Percentiles rank a stretch among this genome's conserved stretches.
These are phyloP conservation scores for Skeletonema tropicum DNA, from an alignment of 108 stramenopile genomes.

Conservation along the genomic window DNA sequence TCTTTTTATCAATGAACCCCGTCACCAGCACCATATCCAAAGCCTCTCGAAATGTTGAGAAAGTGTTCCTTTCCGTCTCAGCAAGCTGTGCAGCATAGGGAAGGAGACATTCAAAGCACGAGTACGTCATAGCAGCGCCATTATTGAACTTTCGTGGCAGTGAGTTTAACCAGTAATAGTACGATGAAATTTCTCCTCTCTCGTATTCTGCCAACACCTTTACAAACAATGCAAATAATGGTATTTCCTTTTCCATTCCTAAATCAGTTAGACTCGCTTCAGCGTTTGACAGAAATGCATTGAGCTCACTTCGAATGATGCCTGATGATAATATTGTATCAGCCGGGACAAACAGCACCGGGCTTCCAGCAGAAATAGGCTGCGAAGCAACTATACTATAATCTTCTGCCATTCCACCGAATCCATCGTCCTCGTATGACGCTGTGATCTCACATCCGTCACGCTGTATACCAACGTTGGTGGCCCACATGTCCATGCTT, in stretches of 20 bases:
- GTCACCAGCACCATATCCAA: slow-evolving; percentile 1
- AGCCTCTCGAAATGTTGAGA: slow-evolving; percentile 6
- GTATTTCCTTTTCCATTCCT: slow-evolving; percentile 9
- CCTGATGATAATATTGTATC: slow-evolving; percentile 5
- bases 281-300: not conserved
- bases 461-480: slow-evolving; percentile 11
- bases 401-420: slow-evolving; percentile 2
- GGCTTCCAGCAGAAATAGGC: slow-evolving; percentile 10
- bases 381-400: slow-evolving; percentile 7
- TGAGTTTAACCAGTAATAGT: slow-evolving; percentile 24
- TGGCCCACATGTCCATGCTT: slow-evolving; percentile 19
- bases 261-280: not conserved
- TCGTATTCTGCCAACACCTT: slow-evolving; percentile 32
- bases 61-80: slow-evolving; percentile 1
- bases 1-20: slow-evolving; percentile 7
- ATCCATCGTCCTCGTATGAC: slow-evolving; percentile 1
- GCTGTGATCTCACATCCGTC: slow-evolving; percentile 14
- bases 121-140: slow-evolving; percentile 24
- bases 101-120: slow-evolving; percentile 26
- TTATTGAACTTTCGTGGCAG: slow-evolving; percentile 26
- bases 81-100: slow-evolving; percentile 19
- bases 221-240: slow-evolving; percentile 20
- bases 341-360: slow-evolving; percentile 19
- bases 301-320: slow-evolving; percentile 2
- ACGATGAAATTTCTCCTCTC: slow-evolving; percentile 5